A percentile compares a stretch with the other conserved stretches of the same genome.
These are phyloP conservation scores for Heterobasidion irregulare DNA, from an alignment of 1,284 basidiomycete species.

Conservation along the genomic window DNA sequence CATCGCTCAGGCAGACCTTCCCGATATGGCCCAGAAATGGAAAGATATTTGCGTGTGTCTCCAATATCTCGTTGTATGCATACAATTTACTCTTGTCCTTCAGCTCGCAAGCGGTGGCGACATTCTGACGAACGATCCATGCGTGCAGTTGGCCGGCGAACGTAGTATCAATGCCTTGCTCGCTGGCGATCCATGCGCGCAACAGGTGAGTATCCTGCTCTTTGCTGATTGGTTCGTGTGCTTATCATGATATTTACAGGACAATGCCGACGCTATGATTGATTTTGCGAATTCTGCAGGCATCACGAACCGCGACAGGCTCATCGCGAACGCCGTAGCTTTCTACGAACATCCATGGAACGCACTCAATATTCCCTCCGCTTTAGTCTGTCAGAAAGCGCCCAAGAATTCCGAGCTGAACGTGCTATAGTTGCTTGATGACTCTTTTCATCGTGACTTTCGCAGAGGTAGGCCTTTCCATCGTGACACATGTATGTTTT, in stretches of 20 bases:
- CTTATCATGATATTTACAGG: conserved; percentile 19
- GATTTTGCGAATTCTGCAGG: conserved; percentile 35
- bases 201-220: neutral
- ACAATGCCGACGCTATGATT: conserved; percentile 39
- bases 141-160: conserved; percentile 30
- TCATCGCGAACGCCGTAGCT: conserved; percentile 32
- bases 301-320: conserved; percentile 26
- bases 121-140: conserved; percentile 29
- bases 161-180: conserved; percentile 32
- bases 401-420: conserved; percentile 37
- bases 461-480: conserved; percentile 3
- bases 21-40: conserved; percentile 19
- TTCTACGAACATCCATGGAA: conserved; percentile 34
- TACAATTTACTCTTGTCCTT: neutral
- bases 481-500: neutral
- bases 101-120: conserved; percentile 27
- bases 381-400: conserved; percentile 39
- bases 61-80: neutral
- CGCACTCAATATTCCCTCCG: conserved; percentile 32
- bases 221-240: no score
- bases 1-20: conserved; percentile 19
- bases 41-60: conserved; percentile 17
- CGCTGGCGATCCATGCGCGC: conserved; percentile 31
- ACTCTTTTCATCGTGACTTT: conserved; percentile 15
- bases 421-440: conserved; percentile 24